A percentile compares a stretch with the other conserved stretches of the same genome.
These are phyloP conservation scores for Heterobasidion occidentale DNA, from an alignment of 1,284 basidiomycete genomes.

Conservation along the genomic window DNA sequence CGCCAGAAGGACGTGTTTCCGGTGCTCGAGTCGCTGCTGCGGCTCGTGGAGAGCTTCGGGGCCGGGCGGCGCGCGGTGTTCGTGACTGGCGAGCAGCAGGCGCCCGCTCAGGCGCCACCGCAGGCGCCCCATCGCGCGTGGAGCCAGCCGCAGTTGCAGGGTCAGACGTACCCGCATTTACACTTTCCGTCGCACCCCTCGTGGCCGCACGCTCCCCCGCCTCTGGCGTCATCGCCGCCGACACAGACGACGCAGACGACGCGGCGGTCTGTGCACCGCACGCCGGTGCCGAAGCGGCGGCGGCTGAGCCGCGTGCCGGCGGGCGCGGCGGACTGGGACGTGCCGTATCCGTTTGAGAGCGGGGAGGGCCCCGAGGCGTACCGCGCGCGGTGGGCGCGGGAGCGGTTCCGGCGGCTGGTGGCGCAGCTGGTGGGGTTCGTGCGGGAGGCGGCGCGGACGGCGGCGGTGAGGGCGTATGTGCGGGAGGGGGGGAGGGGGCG, in stretches of 20 bases:
- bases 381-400: constrained; percentile 49
- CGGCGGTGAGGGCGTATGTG: constrained; percentile 36
- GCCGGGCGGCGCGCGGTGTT: neutral
- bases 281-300: constrained; percentile 40
- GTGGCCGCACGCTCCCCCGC: neutral
- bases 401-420: constrained; percentile 53
- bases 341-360: constrained; percentile 63
- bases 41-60: constrained; percentile 27
- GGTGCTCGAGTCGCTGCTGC: constrained; percentile 51
- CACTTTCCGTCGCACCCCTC: neutral
- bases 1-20: constrained; percentile 62
- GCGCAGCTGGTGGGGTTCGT: constrained; percentile 54
- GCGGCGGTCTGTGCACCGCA: too few relatives aligned
- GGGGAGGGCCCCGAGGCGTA: constrained; percentile 65
- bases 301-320: constrained; percentile 62
- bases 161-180: too few relatives aligned
- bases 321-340: constrained; percentile 71
- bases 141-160: too few relatives aligned
- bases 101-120: neutral
- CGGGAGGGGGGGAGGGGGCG: constrained; percentile 11
- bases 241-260: constrained; percentile 14
- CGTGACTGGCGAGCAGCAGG: neutral
- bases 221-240: neutral
- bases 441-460: constrained; percentile 46
- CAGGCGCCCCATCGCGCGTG: neutral